These are phyloP conservation scores for Heritiera fomes DNA, from an alignment of 345 rosid genomes.

Conservation along the genomic window DNA sequence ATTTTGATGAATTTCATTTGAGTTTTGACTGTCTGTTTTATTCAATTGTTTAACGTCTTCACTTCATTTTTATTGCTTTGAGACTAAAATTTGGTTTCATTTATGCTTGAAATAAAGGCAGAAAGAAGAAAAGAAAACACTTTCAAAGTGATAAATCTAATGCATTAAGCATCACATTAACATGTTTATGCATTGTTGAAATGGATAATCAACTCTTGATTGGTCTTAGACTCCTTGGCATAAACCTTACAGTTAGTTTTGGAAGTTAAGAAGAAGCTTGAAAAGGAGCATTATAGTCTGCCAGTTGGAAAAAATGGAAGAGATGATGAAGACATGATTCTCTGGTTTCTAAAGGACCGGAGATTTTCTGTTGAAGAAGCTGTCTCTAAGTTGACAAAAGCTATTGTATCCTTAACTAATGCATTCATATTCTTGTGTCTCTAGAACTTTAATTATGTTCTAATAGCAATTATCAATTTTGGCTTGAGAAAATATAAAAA, in stretches of 20 bases:
- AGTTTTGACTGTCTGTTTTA: background rate
- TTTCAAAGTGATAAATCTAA: constrained; percentile 1
- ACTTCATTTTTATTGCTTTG: constrained; percentile 1
- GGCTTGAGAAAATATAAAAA: background rate
- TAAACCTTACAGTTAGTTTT: constrained; percentile 59
- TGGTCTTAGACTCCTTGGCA: background rate
- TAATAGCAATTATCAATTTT: background rate
- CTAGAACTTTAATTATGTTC: constrained; percentile 38
- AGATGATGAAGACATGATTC: constrained; percentile 92
- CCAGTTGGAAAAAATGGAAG: constrained; percentile 82
- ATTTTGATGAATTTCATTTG: constrained; percentile 2
- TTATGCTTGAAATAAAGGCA: background rate
- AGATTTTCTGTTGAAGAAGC: constrained; percentile 70
- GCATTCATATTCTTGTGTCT: constrained; percentile 14
- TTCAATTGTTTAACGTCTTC: background rate
- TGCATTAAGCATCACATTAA: too few species aligned
- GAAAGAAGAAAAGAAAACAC: background rate
- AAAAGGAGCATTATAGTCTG: constrained; percentile 55
- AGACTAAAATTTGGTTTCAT: constrained; percentile 10
- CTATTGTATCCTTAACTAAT: constrained; percentile 69
- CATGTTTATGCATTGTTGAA: background rate
- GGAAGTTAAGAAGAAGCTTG: constrained; percentile 76
- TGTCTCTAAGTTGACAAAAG: constrained; percentile 57
- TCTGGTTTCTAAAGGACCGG: constrained; percentile 82
- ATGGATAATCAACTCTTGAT: background rate